Evolutionary conservation across 345 rosid genomes (phyloP), one percentile per base, ranked within the genome.

Genomic region (Citrus glauca): DNA sequence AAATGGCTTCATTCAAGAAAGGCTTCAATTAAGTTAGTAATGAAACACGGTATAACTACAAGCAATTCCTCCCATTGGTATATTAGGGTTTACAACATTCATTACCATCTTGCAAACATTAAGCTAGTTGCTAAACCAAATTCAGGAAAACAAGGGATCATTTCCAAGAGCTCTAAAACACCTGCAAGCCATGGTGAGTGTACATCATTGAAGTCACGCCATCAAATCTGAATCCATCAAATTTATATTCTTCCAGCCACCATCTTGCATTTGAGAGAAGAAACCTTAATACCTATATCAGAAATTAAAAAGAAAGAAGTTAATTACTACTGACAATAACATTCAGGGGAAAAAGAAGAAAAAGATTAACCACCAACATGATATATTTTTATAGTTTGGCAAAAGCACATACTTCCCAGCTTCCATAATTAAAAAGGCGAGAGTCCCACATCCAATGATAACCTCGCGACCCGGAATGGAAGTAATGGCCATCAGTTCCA

Each of bases 141-240:
- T 56, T 59, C 5, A 64, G 30, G 25, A 30, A 37, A 56, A 24
- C 33, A 2, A 35, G 53, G 50, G 19, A 33, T 33, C 73, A 77
- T 14, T 65, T 74, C 68, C 75, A 61, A 55, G 66, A 22, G 55
- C 64, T 62, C 60, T 56, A 66, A 37, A 16, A 57, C 81, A 95
- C 97, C 97, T 89, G 86, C 85, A 93, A 86, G 60, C 99, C 99
- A 87, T 92, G 99, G 86, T 93, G 99, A 71, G 96, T 89, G 67
- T 95, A 93, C 98, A 95, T 95, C 99, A 95, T 95, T 66, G 99
- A 93, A 81, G 98, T 95, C 78, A 95, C 99, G 27, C 98, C 99
- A 87, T 95, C 98, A 88, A 93, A 95, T 86, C 99, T 91, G 84
- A 91, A 95, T 33, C 99, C 99, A 86, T 93, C 99, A 75, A 95